Evolutionary conservation across 2,329 filamentous ascomycete species (phyloP), one percentile per base, ranked within the genome.

Genomic region (Raffaelea ambrosiae): DNA sequence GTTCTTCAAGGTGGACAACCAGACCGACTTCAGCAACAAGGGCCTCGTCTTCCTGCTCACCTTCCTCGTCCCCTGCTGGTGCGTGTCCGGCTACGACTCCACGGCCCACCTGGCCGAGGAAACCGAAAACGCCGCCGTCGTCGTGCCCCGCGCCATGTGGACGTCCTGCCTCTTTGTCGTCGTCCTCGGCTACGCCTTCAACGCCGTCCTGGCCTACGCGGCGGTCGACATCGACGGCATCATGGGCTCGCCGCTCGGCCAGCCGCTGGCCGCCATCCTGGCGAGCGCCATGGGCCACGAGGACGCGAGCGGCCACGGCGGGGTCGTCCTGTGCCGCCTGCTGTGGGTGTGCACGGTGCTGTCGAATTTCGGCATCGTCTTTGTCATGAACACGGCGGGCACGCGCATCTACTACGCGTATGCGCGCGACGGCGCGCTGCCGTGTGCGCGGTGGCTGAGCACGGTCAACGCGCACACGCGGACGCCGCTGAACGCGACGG

Each of bases 341-440:
- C 42, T 48, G 3, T 48, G 47, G 47, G 35, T 48, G 8, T 48
- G 42, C 38, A 45, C 43, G 4, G 47, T 48, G 16, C 29, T 48
- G 23, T 48, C 47, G 19, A 48, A 48, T 21, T 48, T 48, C 42
- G 47, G 47, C 29, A 42, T 48, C 31, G 47, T 48, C 29, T 48
- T 48, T 11, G 47, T 48, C 16, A 48, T 45, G 42, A 48, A 48
- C 43, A 48, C 47, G 3, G 41, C 47, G 1, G 47, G 47, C n/a
- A 45, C 47, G 3, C 47, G 47, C 16, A 48, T 48, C 11, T 45
- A 40, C 18, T 48, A 10, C 10, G 47, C 47, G 8, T 48, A 48
- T 35, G 47, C 47, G 3, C 47, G 47, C 13, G 47, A 48, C 23
- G 47, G 47, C 13, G 47, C 47, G 5, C 26, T 48, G 20, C 47